Evolutionary conservation across 768 basidiomycete species (phyloP), one percentile per base, ranked within the genome.

Genomic region (Pleurotus tuoliensis): DNA sequence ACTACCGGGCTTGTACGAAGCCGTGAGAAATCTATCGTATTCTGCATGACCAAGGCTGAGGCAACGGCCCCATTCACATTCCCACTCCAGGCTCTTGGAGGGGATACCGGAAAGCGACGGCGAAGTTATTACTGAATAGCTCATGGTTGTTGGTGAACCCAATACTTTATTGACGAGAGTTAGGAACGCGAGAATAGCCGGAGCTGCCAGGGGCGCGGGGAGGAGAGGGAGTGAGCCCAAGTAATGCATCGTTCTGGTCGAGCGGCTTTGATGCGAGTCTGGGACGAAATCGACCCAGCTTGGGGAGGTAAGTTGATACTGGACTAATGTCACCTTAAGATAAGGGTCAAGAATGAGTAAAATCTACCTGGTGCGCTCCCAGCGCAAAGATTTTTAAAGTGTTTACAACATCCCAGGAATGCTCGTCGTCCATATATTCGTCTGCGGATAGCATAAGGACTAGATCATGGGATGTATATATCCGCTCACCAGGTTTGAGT

Each of bases 101-200:
- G 47, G 9, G 46, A 60, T 64, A 5, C 60, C 60, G n/a, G 63
- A 63, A 9, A 65, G 61, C 12, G 66, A 63, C 12, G 50, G 37
- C n/a, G 39, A 40, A 9, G 20, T 39, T 20, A 38, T 46, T 8
- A 27, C 46, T 9, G 48, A 18, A 16, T 47, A 25, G 37, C 45
- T 37, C 8, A 47, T 6, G 3, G 47, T 25, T n/a, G 38, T 15
- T 6, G 59, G 24, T 25, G 47, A 47, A 5, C 27, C 64, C 20
- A 69, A 56, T 38, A 72, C 63, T 56, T 66, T 70, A 59, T 76
- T 77, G 16, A 78, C 73, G 5, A 88, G 72, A 1, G 82, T 80
- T 39, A 90, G 73, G 67, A 84, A 90, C 0, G 83, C 77, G 12
- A 91, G 80, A 53, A 92, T 87, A 3, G 89, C 90, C 13, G 90